A percentile compares a stretch with the other conserved stretches of the same genome.
phyloP scores from a whole-genome alignment of 2,329 filamentous ascomycete genomes.

The Trichothecium sympodiale region DNA sequence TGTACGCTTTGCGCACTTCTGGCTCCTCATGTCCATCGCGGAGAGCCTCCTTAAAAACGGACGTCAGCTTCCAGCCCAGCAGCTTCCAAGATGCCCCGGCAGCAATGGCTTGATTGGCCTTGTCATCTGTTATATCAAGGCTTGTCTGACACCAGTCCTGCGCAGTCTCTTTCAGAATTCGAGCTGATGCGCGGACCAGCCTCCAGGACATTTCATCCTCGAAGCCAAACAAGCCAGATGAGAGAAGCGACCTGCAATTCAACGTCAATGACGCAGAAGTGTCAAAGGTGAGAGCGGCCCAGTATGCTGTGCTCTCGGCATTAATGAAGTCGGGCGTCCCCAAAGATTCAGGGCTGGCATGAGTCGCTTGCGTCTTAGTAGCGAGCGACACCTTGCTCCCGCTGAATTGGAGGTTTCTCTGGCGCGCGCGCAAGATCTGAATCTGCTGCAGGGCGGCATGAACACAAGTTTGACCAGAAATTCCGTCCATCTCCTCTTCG shows the following conservation, averaged over 20 bases:
- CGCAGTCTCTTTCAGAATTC: constrained; percentile 16
- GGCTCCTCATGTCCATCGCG: constrained; percentile 19
- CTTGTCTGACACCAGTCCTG: constrained; percentile 12
- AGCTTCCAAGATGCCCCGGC: constrained; percentile 17
- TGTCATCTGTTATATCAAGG: constrained; percentile 17
- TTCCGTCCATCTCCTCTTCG: constrained; percentile 27
- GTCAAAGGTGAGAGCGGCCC: constrained; percentile 29
- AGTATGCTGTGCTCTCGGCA: constrained; percentile 27
- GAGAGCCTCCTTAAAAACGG: constrained; percentile 19
- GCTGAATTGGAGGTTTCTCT: constrained; percentile 26
- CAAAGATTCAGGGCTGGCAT: constrained; percentile 15
- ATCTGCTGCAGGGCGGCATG: constrained; percentile 29
- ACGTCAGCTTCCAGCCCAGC: constrained; percentile 19
- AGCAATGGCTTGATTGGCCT: constrained; percentile 18
- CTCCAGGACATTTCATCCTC: constrained; percentile 18
- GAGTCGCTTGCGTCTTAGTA: constrained; percentile 9
- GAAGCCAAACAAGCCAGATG: constrained; percentile 23
- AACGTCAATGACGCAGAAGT: constrained; percentile 28
- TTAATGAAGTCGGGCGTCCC: constrained; percentile 20
- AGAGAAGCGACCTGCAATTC: constrained; percentile 26
- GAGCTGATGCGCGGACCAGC: constrained; percentile 15
- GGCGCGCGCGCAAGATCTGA: constrained; percentile 24
- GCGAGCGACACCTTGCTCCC: constrained; percentile 25
- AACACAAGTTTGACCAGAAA: constrained; percentile 26
- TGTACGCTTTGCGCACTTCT: constrained; percentile 14